Percentiles rank a stretch among this genome's conserved stretches.
Evolutionary conservation across 1,284 basidiomycete species (phyloP).

Genomic region (Tranzscheliella williamsii): DNA sequence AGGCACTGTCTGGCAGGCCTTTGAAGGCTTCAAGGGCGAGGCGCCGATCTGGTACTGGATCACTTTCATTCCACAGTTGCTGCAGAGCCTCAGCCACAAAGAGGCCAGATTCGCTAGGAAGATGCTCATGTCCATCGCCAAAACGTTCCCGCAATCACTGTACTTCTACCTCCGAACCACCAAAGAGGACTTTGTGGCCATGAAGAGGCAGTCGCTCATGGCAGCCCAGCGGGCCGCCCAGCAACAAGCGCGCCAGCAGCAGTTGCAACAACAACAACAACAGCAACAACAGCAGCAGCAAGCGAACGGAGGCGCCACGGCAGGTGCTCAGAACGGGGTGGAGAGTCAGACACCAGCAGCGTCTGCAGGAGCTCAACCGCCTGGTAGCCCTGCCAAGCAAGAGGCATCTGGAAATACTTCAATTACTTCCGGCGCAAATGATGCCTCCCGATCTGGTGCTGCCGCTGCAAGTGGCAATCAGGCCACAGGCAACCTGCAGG

Average conservation of each 20-base stretch:
- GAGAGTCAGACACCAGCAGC: neutral
- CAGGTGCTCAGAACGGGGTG: no score
- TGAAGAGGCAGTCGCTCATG: conserved; percentile 62
- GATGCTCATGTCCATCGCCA: conserved; percentile 86
- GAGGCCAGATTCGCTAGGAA: conserved; percentile 91
- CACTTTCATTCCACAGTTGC: conserved; percentile 93
- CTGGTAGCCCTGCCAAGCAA: conserved; percentile 17
- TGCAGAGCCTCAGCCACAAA: conserved; percentile 82
- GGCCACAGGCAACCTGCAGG: neutral
- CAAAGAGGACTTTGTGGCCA: conserved; percentile 73
- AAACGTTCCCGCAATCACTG: conserved; percentile 89
- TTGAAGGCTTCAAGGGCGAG: conserved; percentile 96
- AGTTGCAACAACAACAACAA: neutral
- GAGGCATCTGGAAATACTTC: conserved; percentile 9
- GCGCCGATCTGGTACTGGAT: conserved; percentile 99
- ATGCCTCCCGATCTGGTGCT: neutral
- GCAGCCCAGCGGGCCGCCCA: conserved; percentile 58
- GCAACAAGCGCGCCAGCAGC: conserved; percentile 63
- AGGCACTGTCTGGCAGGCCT: conserved; percentile 79
- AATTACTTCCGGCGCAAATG: conserved; percentile 3
- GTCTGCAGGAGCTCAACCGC: conserved; percentile 7
- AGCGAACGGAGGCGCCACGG: no score
- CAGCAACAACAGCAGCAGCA: no score
- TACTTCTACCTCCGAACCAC: conserved; percentile 94
- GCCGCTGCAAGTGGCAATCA: conserved; percentile 1